Conservation (phyloP, 495 filamentous ascomycete genomes). For the Penicillium arizonense region DNA sequence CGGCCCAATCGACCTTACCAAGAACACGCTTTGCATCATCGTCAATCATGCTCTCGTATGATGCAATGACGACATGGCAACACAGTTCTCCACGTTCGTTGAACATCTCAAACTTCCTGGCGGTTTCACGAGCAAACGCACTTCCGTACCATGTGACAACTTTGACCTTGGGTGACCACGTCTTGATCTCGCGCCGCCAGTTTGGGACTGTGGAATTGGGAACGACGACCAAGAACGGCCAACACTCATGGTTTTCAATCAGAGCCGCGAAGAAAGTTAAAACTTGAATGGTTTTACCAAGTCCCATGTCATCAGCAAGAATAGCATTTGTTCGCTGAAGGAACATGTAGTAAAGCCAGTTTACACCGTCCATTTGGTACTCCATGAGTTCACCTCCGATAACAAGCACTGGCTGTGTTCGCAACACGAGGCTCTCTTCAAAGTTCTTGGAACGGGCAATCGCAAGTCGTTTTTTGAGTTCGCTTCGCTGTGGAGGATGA, state of each 20-base stretch:
- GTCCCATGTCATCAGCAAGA: conserved; percentile 97
- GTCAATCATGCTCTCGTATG: conserved; percentile 82
- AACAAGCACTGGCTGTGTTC: conserved; percentile 71
- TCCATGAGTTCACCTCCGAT: conserved; percentile 81
- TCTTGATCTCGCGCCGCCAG: conserved; percentile 95
- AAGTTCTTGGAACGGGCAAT: conserved; percentile 65
- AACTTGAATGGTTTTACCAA: conserved; percentile 96
- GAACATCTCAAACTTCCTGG: conserved; percentile 80
- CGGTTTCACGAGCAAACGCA: conserved; percentile 63
- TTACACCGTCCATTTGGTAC: conserved; percentile 91
- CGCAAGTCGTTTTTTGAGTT: conserved; percentile 59
- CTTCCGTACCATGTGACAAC: conserved; percentile 91
- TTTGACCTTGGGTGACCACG: conserved; percentile 81
- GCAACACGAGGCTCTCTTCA: conserved; percentile 58
- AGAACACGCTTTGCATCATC: conserved; percentile 63
- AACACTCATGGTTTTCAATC: conserved; percentile 76
- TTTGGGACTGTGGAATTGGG: conserved; percentile 95
- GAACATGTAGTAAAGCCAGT: conserved; percentile 97
- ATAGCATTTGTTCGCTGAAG: conserved; percentile 80
- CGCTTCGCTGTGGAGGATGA: conserved; percentile 47
- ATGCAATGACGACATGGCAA: conserved; percentile 91
- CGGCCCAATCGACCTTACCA: conserved; percentile 72
- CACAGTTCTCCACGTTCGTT: conserved; percentile 61
- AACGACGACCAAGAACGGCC: conserved; percentile 90
- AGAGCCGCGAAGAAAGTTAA: conserved; percentile 79